Evolutionary conservation across 75 land plant species (phyloP).

Genomic region (Cryptomeria japonica): DNA sequence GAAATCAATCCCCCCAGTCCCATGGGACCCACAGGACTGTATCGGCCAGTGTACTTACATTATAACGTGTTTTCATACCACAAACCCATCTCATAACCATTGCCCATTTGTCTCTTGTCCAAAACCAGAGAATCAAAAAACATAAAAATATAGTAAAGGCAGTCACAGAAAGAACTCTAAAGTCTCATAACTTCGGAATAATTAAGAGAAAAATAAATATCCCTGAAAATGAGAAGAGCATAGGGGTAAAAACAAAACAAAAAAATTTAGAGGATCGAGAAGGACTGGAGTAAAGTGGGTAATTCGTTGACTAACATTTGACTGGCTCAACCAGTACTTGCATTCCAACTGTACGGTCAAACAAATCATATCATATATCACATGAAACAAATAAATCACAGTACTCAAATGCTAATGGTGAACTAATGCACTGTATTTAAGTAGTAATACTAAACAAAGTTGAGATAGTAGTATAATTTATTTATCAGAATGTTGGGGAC

Average conservation of each 20-base stretch:
- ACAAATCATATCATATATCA: constrained; percentile 12
- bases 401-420: neutral
- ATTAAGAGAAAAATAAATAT: neutral
- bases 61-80: neutral
- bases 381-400: neutral
- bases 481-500: neutral
- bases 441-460: neutral
- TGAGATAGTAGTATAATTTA: neutral
- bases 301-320: constrained; percentile 10
- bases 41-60: neutral
- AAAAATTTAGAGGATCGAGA: neutral
- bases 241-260: neutral
- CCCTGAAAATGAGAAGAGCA: neutral
- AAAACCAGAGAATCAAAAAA: neutral
- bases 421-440: neutral
- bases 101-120: constrained; percentile 7
- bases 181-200: neutral
- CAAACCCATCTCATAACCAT: neutral
- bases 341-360: neutral
- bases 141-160: neutral
- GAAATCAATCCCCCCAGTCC: no score
- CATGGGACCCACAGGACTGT: neutral
- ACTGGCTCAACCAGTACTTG: constrained; percentile 9
- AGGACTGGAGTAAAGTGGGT: constrained; percentile 7
- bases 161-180: neutral